Evolutionary conservation across 768 basidiomycete species (phyloP).

Genomic region (Amanita molliuscula): DNA sequence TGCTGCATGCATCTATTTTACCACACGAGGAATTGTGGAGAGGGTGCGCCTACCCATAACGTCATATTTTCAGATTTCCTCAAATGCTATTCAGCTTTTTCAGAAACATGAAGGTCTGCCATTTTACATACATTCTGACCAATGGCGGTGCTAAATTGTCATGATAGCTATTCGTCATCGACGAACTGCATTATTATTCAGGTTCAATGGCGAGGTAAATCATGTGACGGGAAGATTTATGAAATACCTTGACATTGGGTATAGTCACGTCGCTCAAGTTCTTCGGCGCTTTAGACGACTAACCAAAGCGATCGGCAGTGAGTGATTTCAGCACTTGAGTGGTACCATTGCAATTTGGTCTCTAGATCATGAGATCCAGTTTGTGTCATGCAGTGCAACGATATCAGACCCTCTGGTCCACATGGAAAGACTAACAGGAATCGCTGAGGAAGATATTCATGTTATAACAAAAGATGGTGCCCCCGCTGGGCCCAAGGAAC

Average conservation of each 20-base stretch:
- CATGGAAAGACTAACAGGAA: conserved; percentile 69
- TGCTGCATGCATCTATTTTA: conserved; percentile 74
- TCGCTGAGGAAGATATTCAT: conserved; percentile 49
- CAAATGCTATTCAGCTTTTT: conserved; percentile 43
- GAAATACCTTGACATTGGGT: too few relatives aligned
- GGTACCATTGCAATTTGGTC: not conserved
- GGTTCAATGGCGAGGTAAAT: conserved; percentile 68
- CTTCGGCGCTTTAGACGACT: conserved; percentile 68
- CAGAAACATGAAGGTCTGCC: conserved; percentile 48
- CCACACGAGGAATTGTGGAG: conserved; percentile 83
- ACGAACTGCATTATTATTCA: conserved; percentile 83
- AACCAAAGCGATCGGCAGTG: conserved; percentile 70
- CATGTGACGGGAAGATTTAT: too few relatives aligned
- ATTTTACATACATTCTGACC: not conserved
- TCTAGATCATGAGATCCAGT: conserved; percentile 44
- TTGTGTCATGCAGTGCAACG: conserved; percentile 85
- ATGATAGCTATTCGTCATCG: conserved; percentile 57
- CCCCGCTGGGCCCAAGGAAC: conserved; percentile 72
- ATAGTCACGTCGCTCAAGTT: conserved; percentile 73
- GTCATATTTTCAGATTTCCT: conserved; percentile 5
- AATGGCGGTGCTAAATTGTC: not conserved
- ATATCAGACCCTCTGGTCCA: conserved; percentile 66
- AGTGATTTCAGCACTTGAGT: conserved; percentile 13
- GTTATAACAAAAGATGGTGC: conserved; percentile 75
- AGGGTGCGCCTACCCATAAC: conserved; percentile 27